Conservation (phyloP, 139 green algal genomes). For the Pseudopediastrum boryanum region DNA sequence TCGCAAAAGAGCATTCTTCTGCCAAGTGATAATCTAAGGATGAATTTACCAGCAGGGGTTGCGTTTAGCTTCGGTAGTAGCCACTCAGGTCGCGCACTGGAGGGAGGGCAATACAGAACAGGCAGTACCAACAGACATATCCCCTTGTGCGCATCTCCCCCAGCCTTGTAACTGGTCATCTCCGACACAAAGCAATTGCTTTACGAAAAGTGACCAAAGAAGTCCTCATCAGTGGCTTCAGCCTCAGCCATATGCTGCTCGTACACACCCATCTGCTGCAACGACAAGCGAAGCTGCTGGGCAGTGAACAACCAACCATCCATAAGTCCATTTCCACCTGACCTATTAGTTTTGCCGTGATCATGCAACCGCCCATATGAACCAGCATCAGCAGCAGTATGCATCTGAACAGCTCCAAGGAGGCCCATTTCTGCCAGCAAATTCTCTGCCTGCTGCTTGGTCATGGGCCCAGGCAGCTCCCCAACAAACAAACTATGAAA, state of each 20-base stretch:
- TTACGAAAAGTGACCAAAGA: conserved; percentile 38
- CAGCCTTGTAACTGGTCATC: too few relatives aligned
- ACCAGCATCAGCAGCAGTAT: neutral
- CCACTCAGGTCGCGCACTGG: too few relatives aligned
- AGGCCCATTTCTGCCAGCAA: neutral
- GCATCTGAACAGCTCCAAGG: neutral
- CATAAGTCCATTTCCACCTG: too few relatives aligned
- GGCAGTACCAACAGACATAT: too few relatives aligned
- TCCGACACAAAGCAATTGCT: too few relatives aligned
- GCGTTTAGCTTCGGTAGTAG: too few relatives aligned
- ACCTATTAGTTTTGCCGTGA: too few relatives aligned
- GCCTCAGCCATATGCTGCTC: conserved; percentile 47
- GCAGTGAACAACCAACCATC: conserved; percentile 60
- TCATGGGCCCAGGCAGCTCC: neutral
- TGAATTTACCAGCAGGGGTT: too few relatives aligned
- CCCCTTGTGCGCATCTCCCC: too few relatives aligned
- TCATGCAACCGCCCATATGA: neutral
- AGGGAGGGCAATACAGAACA: too few relatives aligned
- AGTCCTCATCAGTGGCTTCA: conserved; percentile 68
- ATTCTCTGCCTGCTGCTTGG: neutral
- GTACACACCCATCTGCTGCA: conserved; percentile 66
- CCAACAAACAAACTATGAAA: neutral
- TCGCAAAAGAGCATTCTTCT: too few relatives aligned
- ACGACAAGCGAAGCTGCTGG: conserved; percentile 66
- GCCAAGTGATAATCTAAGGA: too few relatives aligned